These are phyloP conservation scores for Debaryomyces tyrocola DNA, from an alignment of 805 yeast genomes.

Conservation along the genomic window DNA sequence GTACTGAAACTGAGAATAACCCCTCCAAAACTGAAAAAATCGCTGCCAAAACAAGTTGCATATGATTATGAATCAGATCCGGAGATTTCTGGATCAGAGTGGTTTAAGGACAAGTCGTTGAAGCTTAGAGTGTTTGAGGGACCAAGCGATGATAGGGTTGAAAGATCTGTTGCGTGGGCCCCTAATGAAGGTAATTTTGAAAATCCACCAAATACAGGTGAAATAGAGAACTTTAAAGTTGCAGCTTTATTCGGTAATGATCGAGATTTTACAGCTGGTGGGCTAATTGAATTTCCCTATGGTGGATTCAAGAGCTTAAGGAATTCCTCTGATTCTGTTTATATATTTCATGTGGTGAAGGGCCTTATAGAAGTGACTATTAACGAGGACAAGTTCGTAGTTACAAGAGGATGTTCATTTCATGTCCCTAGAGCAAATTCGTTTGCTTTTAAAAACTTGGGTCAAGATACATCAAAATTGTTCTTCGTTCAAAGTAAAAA, in stretches of 20 bases:
- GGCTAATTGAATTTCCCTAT: constrained; percentile 64
- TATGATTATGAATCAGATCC: constrained; percentile 39
- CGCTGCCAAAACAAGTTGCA: constrained; percentile 8
- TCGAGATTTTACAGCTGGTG: constrained; percentile 68
- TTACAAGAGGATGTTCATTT: constrained; percentile 72
- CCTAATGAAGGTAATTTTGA: constrained; percentile 50
- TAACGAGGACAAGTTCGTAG: constrained; percentile 57
- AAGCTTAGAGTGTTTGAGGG: constrained; percentile 51
- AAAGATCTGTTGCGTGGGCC: constrained; percentile 61
- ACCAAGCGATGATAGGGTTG: constrained; percentile 32
- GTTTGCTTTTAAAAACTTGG: constrained; percentile 66
- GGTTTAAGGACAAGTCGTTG: constrained; percentile 47
- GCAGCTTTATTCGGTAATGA: constrained; percentile 66
- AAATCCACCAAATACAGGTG: constrained; percentile 41
- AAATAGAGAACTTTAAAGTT: constrained; percentile 52
- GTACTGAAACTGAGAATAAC: constrained; percentile 16
- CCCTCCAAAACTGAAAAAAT: constrained; percentile 8
- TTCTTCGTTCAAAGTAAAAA: constrained; percentile 65
- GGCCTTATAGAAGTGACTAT: constrained; percentile 73
- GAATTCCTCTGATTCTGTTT: constrained; percentile 63
- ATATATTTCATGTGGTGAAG: constrained; percentile 70
- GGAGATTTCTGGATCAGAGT: constrained; percentile 49
- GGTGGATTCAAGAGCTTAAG: constrained; percentile 61
- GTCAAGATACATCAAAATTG: constrained; percentile 56
- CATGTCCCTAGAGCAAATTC: constrained; percentile 77